A percentile compares a stretch with the other conserved stretches of the same genome.
These are phyloP conservation scores for Colletotrichum eleusines DNA, from an alignment of 2,329 filamentous ascomycete genomes.

Conservation along the genomic window DNA sequence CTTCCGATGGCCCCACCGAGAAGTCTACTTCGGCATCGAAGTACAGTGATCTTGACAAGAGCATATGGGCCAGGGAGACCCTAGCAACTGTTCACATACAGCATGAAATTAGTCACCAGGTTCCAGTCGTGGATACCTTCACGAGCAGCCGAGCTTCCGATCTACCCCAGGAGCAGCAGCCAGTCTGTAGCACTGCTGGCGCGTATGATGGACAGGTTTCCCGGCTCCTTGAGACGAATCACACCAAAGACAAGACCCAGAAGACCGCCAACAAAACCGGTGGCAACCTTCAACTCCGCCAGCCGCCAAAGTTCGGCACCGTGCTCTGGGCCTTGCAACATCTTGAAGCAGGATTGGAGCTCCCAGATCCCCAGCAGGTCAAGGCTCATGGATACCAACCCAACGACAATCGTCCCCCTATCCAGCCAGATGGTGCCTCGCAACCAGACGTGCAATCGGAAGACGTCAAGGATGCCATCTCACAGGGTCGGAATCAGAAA, in stretches of 20 bases:
- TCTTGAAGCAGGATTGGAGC: slow-evolving; percentile 3
- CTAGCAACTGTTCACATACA: background rate
- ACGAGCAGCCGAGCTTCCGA: background rate
- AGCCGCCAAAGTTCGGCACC: slow-evolving; percentile 1
- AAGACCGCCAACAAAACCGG: background rate
- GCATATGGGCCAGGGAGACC: background rate
- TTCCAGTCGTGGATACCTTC: background rate
- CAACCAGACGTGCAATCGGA: too few relatives aligned
- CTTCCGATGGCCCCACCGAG: too few relatives aligned
- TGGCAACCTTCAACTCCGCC: background rate
- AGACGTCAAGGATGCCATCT: background rate
- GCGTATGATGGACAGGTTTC: background rate
- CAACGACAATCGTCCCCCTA: too few relatives aligned
- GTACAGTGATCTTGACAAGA: background rate
- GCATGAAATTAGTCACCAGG: background rate
- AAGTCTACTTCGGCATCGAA: background rate
- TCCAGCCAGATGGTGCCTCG: background rate
- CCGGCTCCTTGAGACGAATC: background rate
- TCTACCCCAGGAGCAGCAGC: background rate
- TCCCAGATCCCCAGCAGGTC: background rate
- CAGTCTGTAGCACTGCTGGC: background rate
- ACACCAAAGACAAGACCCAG: background rate
- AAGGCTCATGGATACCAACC: background rate
- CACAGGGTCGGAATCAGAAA: background rate
- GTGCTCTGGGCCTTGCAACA: slow-evolving; percentile 10